Conservation (phyloP, 2,329 filamentous ascomycete species). For the Neonectria magnoliae region DNA sequence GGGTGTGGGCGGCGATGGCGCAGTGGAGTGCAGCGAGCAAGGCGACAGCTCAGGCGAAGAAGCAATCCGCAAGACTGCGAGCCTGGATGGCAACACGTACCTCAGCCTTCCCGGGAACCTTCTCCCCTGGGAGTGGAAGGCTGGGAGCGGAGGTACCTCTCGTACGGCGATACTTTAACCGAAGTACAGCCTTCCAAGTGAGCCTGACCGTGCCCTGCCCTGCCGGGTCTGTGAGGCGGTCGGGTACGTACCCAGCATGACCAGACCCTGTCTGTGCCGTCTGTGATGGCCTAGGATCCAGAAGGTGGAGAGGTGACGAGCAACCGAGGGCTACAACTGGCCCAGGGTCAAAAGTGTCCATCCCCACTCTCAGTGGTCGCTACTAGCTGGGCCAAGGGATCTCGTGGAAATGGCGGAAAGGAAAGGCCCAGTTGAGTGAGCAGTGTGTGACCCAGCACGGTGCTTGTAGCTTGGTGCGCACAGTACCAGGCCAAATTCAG, state of each 20-base stretch:
- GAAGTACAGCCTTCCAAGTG: conserved; percentile 17
- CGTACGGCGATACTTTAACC: conserved; percentile 8
- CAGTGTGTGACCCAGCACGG: background rate
- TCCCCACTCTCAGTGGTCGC: conserved; percentile 2
- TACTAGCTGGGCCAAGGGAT: background rate
- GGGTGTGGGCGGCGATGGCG: conserved; percentile 18
- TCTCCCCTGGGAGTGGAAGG: background rate
- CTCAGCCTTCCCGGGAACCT: background rate
- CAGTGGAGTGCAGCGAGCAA: conserved; percentile 26
- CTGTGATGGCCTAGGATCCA: conserved; percentile 7
- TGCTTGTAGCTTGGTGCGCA: background rate
- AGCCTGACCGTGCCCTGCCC: conserved; percentile 12
- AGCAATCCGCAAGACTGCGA: conserved; percentile 7
- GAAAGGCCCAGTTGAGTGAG: background rate
- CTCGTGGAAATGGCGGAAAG: background rate
- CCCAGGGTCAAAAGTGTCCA: background rate
- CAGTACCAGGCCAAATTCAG: background rate
- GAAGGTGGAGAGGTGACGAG: background rate
- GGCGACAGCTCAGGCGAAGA: conserved; percentile 15
- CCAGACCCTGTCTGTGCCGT: background rate
- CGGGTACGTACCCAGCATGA: conserved; percentile 10
- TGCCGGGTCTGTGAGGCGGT: background rate
- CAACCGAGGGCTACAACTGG: background rate
- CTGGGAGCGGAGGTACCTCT: conserved; percentile 18
- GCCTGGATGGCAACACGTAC: conserved; percentile 4